A percentile compares a stretch with the other conserved stretches of the same genome.
These are phyloP conservation scores for Knufia fluminis DNA, from an alignment of 2,329 filamentous ascomycete species.

Conservation along the genomic window DNA sequence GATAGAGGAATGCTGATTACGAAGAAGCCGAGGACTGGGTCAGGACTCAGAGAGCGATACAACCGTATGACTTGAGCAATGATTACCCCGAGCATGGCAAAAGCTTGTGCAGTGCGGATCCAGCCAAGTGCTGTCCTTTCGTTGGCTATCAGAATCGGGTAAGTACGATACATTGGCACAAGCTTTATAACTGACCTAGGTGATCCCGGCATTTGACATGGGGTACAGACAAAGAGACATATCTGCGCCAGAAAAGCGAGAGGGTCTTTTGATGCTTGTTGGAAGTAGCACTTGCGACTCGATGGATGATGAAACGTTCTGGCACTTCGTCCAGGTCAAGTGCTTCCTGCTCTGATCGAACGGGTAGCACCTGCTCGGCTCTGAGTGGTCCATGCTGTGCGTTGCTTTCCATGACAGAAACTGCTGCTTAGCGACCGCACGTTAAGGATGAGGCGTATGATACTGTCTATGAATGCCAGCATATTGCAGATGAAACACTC, in stretches of 20 bases:
- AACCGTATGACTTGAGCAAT: constrained; percentile 19
- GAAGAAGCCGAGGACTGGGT: constrained; percentile 19
- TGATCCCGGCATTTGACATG: constrained; percentile 19
- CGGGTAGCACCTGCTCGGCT: constrained; percentile 10
- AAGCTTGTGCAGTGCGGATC: constrained; percentile 19
- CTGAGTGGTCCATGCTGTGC: not conserved
- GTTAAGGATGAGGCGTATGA: constrained; percentile 2
- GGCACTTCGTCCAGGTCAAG: constrained; percentile 12
- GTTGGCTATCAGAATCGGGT: constrained; percentile 13
- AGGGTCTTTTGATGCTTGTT: constrained; percentile 6
- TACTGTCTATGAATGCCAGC: too few relatives aligned
- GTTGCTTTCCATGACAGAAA: not conserved
- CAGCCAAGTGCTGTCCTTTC: constrained; percentile 20
- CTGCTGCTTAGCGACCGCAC: not conserved
- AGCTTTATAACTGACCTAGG: constrained; percentile 12
- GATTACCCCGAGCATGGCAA: constrained; percentile 18
- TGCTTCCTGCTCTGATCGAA: constrained; percentile 17
- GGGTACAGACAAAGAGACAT: constrained; percentile 17
- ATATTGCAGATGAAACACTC: too few relatives aligned
- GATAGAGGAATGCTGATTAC: constrained; percentile 25
- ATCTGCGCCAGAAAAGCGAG: constrained; percentile 15
- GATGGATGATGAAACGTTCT: not conserved
- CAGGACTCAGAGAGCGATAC: constrained; percentile 11
- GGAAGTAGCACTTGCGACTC: constrained; percentile 7
- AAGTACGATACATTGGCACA: not conserved